Evolutionary conservation across 805 yeast genomes (phyloP), one percentile per base, ranked within the genome.

Genomic region (Kodamaea kaohsiungensis): DNA sequence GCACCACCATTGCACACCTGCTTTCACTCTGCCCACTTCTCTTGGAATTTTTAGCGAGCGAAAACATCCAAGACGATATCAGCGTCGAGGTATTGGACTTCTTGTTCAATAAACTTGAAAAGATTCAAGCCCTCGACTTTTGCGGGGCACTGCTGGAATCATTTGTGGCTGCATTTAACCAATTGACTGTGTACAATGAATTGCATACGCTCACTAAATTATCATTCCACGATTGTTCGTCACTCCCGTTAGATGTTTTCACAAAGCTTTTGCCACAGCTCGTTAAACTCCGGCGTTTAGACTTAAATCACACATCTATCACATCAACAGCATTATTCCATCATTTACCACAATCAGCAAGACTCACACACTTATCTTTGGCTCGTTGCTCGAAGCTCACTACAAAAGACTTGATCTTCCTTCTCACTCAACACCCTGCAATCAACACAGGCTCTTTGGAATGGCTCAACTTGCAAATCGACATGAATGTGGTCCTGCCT

Each of bases 151-250:
- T 90, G 5, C 87, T 89, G 46, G 76, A 74, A 38, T 72, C 65
- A 30, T 89, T 91, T 65, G 83, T 84, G 10, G 61, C 74, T 12
- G 86, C 88, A 19, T 86, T 90, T 61, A 72, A 77, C 15, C 63
- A 72, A 16, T 67, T 82, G 18, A 61, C 51, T n/a, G 66, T 77
- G 43, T 51, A 48, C 17, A 62, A 54, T 53, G 63, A 55, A 54
- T 60, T 54, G 46, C 38, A 54, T 13, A 19, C 53, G n/a, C 51
- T 68, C 17, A 68, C 80, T 61, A 76, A 82, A 55, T 62, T 92
- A 9, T 89, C 96, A 0, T 82, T 92, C 64, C 96, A 91, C 70
- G 97, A 91, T 64, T 92, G 98, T 67, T 86, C 95, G 1, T 90
- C 89, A 59, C 73, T 91, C 39, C 79, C 89, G 3, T 69, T 82